Evolutionary conservation across 345 rosid species (phyloP).

Genomic region (Raphanus raphanistrum): DNA sequence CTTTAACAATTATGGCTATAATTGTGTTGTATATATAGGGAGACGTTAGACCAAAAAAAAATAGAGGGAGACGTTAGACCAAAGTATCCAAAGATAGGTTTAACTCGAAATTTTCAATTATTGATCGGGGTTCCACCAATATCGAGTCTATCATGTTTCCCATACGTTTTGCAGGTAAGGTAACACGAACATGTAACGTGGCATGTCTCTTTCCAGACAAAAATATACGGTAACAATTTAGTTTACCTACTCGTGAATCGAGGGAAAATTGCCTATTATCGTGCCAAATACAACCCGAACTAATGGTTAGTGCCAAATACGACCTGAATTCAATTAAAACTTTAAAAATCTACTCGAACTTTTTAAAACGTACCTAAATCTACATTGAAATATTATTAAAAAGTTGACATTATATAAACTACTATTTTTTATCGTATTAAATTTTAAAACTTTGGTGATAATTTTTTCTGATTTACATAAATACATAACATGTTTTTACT

Average conservation of each 20-base stretch:
- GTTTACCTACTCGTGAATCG: slow-evolving; percentile 1
- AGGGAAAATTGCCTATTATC: too few species aligned
- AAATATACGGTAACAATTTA: slow-evolving; percentile 2
- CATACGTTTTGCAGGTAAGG: background rate
- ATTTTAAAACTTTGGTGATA: too few species aligned
- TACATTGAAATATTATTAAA: too few species aligned
- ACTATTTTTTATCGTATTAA: too few species aligned
- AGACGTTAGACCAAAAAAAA: slow-evolving; percentile 24
- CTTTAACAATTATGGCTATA: background rate
- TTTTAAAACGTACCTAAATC: too few species aligned
- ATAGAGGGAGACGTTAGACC: slow-evolving; percentile 19
- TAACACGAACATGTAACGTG: background rate
- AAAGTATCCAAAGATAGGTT: slow-evolving; percentile 22
- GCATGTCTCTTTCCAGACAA: slow-evolving; percentile 20
- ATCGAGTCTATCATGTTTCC: background rate
- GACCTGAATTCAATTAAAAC: too few species aligned
- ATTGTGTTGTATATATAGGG: slow-evolving; percentile 13
- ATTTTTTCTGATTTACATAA: too few species aligned
- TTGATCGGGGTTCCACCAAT: background rate
- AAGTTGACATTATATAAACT: too few species aligned
- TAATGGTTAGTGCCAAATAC: too few species aligned
- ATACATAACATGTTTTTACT: too few species aligned
- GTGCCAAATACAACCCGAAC: too few species aligned
- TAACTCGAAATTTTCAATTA: background rate
- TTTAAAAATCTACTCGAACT: too few species aligned